Evolutionary conservation across 2,329 filamentous ascomycete species (phyloP).

Genomic region (Beauveria australis): DNA sequence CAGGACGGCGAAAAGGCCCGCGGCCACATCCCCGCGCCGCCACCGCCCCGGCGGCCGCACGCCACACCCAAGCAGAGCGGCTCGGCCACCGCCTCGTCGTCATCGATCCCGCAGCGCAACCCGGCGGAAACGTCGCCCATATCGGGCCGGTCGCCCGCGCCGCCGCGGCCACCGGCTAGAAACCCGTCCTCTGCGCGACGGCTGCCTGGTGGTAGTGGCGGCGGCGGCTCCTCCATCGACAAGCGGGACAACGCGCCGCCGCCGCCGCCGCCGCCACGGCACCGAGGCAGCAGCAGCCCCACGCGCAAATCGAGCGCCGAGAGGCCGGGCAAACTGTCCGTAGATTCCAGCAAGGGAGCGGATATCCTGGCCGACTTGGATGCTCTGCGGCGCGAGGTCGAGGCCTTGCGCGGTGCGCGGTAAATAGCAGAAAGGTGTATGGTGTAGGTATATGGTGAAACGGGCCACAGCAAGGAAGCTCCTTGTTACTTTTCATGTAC

Average conservation of each 20-base stretch:
- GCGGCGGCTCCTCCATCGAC: conserved; percentile 18
- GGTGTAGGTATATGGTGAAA: background rate
- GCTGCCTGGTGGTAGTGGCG: conserved; percentile 33
- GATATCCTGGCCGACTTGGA: conserved; percentile 67
- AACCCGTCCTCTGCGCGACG: conserved; percentile 33
- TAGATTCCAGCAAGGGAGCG: conserved; percentile 26
- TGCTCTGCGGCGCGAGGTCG: conserved; percentile 66
- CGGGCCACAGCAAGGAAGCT: background rate
- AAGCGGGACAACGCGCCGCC: conserved; percentile 23
- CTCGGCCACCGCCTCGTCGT: conserved; percentile 13
- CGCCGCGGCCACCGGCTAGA: conserved; percentile 38
- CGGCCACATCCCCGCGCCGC: conserved; percentile 30
- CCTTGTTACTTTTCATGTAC: background rate
- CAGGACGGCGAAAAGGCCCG: conserved; percentile 37
- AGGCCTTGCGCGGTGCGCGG: conserved; percentile 43
- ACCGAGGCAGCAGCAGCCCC: conserved; percentile 35
- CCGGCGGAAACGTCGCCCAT: background rate
- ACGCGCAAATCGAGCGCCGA: conserved; percentile 13
- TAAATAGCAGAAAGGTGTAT: background rate
- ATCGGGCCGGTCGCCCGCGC: conserved; percentile 19
- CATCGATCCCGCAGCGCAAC: conserved; percentile 4
- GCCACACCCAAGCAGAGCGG: conserved; percentile 26
- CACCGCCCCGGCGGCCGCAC: conserved; percentile 44
- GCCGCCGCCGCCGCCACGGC: conserved; percentile 36
- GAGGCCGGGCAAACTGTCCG: background rate